A percentile compares a stretch with the other conserved stretches of the same genome.
Conservation (phyloP, 2,329 filamentous ascomycete genomes). For the Neonectria faginata region DNA sequence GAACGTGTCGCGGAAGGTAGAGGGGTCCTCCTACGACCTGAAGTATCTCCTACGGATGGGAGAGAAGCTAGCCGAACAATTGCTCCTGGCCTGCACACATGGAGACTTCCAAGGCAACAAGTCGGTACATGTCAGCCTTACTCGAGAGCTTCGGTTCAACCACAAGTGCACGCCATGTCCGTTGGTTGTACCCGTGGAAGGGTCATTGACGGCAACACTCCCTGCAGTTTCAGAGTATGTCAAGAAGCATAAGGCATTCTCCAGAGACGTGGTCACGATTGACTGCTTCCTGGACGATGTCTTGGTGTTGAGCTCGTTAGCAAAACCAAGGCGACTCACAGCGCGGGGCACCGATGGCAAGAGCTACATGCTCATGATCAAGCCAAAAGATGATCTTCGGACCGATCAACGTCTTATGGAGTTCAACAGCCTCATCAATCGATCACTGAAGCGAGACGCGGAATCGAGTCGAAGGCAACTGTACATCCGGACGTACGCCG, state of each 20-base stretch:
- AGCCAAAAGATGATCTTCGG: slow-evolving; percentile 96
- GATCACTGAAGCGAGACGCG: slow-evolving; percentile 89
- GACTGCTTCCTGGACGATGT: slow-evolving; percentile 86
- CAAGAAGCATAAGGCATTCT: slow-evolving; percentile 86
- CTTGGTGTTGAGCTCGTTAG: slow-evolving; percentile 87
- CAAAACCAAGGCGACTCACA: slow-evolving; percentile 90
- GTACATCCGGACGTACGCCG: slow-evolving; percentile 96
- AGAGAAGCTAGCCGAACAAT: slow-evolving; percentile 84
- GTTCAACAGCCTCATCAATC: slow-evolving; percentile 98
- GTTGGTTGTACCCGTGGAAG: slow-evolving; percentile 90
- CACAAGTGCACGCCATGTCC: slow-evolving; percentile 84
- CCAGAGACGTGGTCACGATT: slow-evolving; percentile 87
- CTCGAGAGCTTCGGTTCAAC: slow-evolving; percentile 83
- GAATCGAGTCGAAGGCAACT: slow-evolving; percentile 90
- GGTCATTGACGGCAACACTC: slow-evolving; percentile 83
- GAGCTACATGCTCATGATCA: slow-evolving; percentile 90
- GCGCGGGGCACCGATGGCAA: slow-evolving; percentile 91
- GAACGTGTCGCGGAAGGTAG: slow-evolving; percentile 62
- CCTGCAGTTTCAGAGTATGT: slow-evolving; percentile 79
- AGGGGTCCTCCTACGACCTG: slow-evolving; percentile 68
- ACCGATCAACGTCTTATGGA: slow-evolving; percentile 99
- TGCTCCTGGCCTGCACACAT: slow-evolving; percentile 83
- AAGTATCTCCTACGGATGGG: slow-evolving; percentile 79
- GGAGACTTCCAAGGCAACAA: slow-evolving; percentile 77
- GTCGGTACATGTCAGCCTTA: slow-evolving; percentile 77